Evolutionary conservation across 805 yeast genomes (phyloP).

Genomic region (Wickerhamomyces ciferrii): DNA sequence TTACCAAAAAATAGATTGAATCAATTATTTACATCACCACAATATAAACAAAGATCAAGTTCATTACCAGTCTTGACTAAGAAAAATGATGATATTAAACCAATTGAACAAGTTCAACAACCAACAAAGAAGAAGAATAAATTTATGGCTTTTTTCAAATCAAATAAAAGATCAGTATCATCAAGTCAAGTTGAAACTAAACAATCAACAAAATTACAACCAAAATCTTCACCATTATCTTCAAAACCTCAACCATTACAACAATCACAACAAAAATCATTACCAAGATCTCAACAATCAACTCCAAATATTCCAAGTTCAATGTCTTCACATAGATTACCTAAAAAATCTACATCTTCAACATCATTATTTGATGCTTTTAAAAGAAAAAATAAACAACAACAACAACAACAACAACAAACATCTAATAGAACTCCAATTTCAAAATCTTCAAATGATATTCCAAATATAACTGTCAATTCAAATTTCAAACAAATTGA

Average conservation of each 20-base stretch:
- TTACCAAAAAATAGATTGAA: conserved; percentile 7
- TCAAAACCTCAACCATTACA: background rate
- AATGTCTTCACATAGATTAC: conserved; percentile 6
- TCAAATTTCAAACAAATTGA: background rate
- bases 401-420: background rate
- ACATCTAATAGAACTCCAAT: background rate
- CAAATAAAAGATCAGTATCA: conserved; percentile 16
- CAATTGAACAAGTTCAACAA: background rate
- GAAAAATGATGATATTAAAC: background rate
- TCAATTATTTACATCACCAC: conserved; percentile 4
- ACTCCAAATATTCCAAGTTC: conserved; percentile 3
- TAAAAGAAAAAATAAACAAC: conserved; percentile 6
- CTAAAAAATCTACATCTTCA: conserved; percentile 20
- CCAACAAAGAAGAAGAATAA: conserved; percentile 13
- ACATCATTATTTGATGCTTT: conserved; percentile 21
- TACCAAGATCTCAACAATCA: background rate
- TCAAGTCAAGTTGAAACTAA: conserved; percentile 5
- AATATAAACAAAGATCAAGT: conserved; percentile 17
- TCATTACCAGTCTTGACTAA: conserved; percentile 17
- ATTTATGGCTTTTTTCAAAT: conserved; percentile 17
- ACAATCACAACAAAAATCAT: background rate
- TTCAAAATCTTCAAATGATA: background rate
- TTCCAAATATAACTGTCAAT: background rate
- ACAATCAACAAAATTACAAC: background rate
- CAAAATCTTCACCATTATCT: no score